Conservation (phyloP, 148 eudicot genomes). For the Silene uniflora region DNA sequence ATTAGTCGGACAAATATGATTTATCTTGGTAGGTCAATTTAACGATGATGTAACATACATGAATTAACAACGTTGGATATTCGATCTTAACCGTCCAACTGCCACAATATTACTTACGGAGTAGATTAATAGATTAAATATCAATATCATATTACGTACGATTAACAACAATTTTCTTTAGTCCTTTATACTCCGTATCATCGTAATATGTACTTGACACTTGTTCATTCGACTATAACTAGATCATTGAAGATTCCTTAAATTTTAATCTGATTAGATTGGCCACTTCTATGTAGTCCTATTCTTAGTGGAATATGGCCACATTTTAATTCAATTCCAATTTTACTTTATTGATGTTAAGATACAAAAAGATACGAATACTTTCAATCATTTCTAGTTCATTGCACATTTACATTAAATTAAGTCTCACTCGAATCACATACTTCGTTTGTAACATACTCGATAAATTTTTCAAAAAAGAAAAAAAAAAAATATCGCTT, state of each 20-base stretch:
- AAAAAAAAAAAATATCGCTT: no score
- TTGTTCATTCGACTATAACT: not conserved
- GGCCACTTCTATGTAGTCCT: conserved; percentile 5
- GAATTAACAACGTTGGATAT: not conserved
- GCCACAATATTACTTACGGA: no score
- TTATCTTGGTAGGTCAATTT: not conserved
- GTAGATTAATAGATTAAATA: not conserved
- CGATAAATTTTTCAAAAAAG: no score
- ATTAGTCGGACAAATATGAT: not conserved
- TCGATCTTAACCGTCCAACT: conserved; percentile 28
- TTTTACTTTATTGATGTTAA: not conserved
- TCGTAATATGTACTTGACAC: conserved; percentile 24
- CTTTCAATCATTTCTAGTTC: no score
- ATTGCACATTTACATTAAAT: no score
- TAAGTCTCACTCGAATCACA: no score
- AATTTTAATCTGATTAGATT: conserved; percentile 5
- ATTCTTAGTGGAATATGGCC: conserved; percentile 12
- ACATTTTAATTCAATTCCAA: not conserved
- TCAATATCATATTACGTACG: conserved; percentile 2
- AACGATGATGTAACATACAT: not conserved
- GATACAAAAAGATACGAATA: not conserved
- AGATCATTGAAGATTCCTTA: conserved; percentile 20
- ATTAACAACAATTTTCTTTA: not conserved
- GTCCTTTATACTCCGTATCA: not conserved
- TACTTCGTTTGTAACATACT: no score